These are phyloP conservation scores for Cymbidium sinense DNA, from an alignment of 106 monocot genomes.

Conservation along the genomic window DNA sequence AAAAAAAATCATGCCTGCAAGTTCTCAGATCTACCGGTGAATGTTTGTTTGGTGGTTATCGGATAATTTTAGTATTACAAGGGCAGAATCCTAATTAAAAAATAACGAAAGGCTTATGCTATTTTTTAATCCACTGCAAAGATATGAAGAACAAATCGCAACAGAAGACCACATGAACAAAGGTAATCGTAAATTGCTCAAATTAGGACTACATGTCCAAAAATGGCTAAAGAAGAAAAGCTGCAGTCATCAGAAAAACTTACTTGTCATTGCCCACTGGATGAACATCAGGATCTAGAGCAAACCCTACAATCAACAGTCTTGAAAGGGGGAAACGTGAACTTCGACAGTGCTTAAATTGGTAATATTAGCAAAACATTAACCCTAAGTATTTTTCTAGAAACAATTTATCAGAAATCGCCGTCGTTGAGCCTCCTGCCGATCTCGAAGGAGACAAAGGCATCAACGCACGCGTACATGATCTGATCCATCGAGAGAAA, in stretches of 20 bases:
- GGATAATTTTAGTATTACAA: too few relatives aligned
- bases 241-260: neutral
- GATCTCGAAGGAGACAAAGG: slow-evolving; percentile 57
- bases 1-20: too few relatives aligned
- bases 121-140: too few relatives aligned
- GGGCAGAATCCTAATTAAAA: too few relatives aligned
- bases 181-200: too few relatives aligned
- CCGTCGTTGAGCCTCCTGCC: slow-evolving; percentile 24
- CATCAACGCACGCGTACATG: slow-evolving; percentile 46
- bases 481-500: slow-evolving; percentile 32
- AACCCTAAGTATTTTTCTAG: neutral
- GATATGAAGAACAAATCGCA: too few relatives aligned
- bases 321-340: neutral
- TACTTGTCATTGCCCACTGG: neutral
- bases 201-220: neutral
- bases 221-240: neutral
- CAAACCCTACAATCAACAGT: neutral
- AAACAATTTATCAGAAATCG: neutral
- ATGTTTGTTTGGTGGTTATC: too few relatives aligned
- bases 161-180: too few relatives aligned
- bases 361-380: neutral
- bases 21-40: too few relatives aligned
- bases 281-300: neutral
- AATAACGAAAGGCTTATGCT: too few relatives aligned
- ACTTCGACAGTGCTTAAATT: neutral